Evolutionary conservation across 176 grass and related monocot genomes (phyloP).

Genomic region (Aegilops tauschii): DNA sequence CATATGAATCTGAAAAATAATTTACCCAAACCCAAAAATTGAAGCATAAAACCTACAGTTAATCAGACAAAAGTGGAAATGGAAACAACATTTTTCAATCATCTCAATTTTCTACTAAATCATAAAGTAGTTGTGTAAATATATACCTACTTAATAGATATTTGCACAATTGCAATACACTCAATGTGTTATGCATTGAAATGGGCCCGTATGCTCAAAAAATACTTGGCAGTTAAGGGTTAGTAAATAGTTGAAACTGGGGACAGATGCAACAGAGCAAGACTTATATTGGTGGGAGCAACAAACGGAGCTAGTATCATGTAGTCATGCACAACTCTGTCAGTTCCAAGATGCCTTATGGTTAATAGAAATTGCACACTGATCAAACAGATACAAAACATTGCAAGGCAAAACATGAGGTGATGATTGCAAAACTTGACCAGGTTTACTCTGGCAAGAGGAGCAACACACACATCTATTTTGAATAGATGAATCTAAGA

Average conservation of each 20-base stretch:
- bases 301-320: background rate
- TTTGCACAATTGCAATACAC: background rate
- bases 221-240: background rate
- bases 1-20: background rate
- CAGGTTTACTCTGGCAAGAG: background rate
- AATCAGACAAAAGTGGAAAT: background rate
- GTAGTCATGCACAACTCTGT: background rate
- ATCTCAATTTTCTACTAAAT: background rate
- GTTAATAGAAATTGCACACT: no score
- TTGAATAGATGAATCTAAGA: background rate
- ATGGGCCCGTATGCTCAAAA: background rate
- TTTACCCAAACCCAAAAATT: background rate
- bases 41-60: background rate
- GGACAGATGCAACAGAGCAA: background rate
- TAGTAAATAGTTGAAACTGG: background rate
- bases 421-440: background rate
- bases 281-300: background rate
- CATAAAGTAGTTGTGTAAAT: no score
- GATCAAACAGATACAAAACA: background rate
- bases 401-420: background rate
- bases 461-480: background rate
- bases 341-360: background rate
- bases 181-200: background rate
- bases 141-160: background rate
- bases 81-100: background rate